phyloP scores from a whole-genome alignment of 441 rosid genomes.

The Monsonia emarginata region DNA sequence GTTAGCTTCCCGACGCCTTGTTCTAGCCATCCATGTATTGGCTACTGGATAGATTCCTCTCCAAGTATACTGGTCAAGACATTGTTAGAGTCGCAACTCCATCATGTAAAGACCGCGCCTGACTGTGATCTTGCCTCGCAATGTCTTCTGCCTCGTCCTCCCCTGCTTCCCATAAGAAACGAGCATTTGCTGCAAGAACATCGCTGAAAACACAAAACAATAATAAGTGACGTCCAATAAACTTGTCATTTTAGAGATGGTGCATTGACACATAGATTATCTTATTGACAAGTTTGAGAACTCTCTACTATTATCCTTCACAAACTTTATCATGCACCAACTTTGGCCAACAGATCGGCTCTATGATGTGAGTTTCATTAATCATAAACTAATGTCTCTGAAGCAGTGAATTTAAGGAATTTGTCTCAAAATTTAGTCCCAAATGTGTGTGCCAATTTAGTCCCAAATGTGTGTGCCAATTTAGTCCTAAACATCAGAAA shows the following conservation, averaged over 20 bases:
- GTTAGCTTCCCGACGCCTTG: not conserved
- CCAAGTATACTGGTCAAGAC: not conserved
- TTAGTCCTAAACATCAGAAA: too few species aligned
- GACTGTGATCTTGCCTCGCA: constrained; percentile 18
- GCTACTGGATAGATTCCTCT: not conserved
- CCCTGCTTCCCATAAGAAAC: constrained; percentile 69
- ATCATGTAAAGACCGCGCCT: constrained; percentile 12
- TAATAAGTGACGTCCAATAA: not conserved
- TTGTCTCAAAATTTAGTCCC: too few species aligned
- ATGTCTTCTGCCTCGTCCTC: constrained; percentile 26
- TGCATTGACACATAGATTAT: too few species aligned
- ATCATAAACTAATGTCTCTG: not conserved
- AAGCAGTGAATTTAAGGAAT: too few species aligned
- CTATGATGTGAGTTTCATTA: not conserved
- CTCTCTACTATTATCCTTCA: too few species aligned
- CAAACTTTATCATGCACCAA: too few species aligned
- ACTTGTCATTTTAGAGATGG: not conserved
- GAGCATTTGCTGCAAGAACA: constrained; percentile 66
- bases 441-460: too few species aligned
- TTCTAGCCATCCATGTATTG: not conserved
- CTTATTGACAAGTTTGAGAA: too few species aligned
- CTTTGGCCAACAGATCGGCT: not conserved
- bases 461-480: too few species aligned
- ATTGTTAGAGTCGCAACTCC: constrained; percentile 11
- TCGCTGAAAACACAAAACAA: constrained; percentile 31